Base-by-base conservation (phyloP, 805 yeast genomes). In the Ogataea corticis region DNA sequence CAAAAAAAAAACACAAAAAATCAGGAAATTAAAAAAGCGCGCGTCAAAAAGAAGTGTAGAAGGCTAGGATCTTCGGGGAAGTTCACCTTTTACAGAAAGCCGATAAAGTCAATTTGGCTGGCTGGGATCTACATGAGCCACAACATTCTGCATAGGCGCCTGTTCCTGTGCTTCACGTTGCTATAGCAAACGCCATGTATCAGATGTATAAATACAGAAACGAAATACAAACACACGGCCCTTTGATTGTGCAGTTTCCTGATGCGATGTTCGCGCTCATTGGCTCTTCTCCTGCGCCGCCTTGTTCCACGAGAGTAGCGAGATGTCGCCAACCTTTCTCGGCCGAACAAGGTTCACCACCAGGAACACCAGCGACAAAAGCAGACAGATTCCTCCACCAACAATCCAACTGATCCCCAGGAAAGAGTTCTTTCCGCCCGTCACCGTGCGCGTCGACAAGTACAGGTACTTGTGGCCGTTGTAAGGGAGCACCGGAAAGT, bases 341-440 rank as follows among this genome's bases (percentile, higher is more conserved):
- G 90, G 90, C 43, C 75, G 75, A 16, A 84, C 53, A n/a, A 81
- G 39, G 59, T 83, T 82, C 28, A 83, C 75, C 3, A 72, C 55
- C 50, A 81, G 59, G 50, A 85, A 73, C 7, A 69, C 62, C 1
- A 83, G 33, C 1, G 83, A 82, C 54, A 85, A 66, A 1, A 80
- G 57, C 27, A 83, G 68, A 61, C 91, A 84, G 12, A 86, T 67
- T 25, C 82, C 83, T 17, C 94, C 95, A 41, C 83, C 85, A 27
- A 78, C 87, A 51, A 87, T 75, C 85, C 91, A 87, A 32, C 80
- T 71, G 41, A 80, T 73, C 27, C 94, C 95, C 52, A 87, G 66
- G 58, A 86, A 86, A 32, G 75, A 62, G 63, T 87, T 87, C 64
- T 82, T 83, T 18, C 94, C 92, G 13, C 95, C 95, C 51, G 83